A percentile compares a stretch with the other conserved stretches of the same genome.
phyloP scores from a whole-genome alignment of 768 basidiomycete species.

The Xerocomellus intermedius region DNA sequence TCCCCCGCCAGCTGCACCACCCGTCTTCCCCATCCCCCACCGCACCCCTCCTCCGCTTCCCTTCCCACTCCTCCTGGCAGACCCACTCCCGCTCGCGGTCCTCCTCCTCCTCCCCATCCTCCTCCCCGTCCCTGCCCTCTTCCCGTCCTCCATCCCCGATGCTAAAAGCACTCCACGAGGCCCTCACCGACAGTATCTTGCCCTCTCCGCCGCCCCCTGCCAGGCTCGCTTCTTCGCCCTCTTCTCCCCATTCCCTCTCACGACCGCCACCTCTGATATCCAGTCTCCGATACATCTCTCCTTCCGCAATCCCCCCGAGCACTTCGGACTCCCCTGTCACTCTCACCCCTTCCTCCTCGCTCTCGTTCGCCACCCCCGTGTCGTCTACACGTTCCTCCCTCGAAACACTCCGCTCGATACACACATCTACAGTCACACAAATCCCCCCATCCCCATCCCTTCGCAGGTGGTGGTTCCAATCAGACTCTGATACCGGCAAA shows the following conservation, averaged over 20 bases:
- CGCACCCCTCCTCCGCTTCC: conserved; percentile 20
- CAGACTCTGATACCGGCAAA: conserved; percentile 39
- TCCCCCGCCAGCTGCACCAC: conserved; percentile 17
- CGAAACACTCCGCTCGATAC: conserved; percentile 53
- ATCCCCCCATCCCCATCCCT: conserved; percentile 21
- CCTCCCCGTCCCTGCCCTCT: neutral
- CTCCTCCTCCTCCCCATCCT: neutral
- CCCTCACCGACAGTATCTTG: conserved; percentile 40
- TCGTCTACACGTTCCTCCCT: conserved; percentile 46
- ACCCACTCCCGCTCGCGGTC: neutral
- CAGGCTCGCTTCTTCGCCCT: conserved; percentile 39
- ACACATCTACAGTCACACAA: conserved; percentile 30
- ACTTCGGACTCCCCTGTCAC: conserved; percentile 20
- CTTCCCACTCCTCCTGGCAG: neutral
- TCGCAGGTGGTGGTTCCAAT: conserved; percentile 52
- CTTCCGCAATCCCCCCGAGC: conserved; percentile 57
- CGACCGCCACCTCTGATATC: conserved; percentile 54
- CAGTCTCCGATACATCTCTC: conserved; percentile 57
- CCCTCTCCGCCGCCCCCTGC: conserved; percentile 46
- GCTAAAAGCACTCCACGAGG: conserved; percentile 43
- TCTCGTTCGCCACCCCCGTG: conserved; percentile 24
- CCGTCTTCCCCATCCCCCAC: conserved; percentile 4
- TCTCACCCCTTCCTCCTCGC: conserved; percentile 15
- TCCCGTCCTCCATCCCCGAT: conserved; percentile 38
- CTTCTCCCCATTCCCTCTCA: conserved; percentile 31